Base-by-base conservation (phyloP, 306 rosid species). In the Prunus mongolica region DNA sequence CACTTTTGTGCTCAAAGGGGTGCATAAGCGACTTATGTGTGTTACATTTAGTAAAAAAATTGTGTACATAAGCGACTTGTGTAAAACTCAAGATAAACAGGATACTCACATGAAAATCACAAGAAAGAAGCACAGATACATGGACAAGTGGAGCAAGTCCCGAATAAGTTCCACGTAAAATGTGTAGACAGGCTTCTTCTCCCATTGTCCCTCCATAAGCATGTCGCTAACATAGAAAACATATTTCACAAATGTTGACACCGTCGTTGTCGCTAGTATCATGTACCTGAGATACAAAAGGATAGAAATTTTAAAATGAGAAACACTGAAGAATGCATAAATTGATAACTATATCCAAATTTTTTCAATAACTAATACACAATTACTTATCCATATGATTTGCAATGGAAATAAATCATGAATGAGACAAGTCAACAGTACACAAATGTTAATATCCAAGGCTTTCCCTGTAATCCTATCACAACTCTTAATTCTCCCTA, bases 181-280 rank as follows among this genome's bases (percentile, higher is more conserved):
- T 13, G 99, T 96, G 86, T 89, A 96, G 84, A 96, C 93, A 30
- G 96, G 98, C 82, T 92, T 96, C 82, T 34, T 92, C 88, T 96
- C 99, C 99, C 99, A 96, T 62, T 96, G 99, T 78, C 97, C 98
- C 76, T 96, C 99, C 99, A 92, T 96, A 76, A 96, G 93, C 87
- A 89, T 86, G 85, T 96, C 99, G 65, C 82, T 87, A 45, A 96
- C 97, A 75, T 92, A 96, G 91, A 96, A 96, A 78, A 92, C 76
- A 70, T 92, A 96, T 85, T 96, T 96, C 27, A 92, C 91, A 76
- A 96, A 92, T 47, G 90, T 91, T 32, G 99, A 87, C 71, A 96
- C 93, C 4, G 89, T 91, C 38, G 99, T 96, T 50, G 99, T 96
- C 9, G 99, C 98, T 74, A 96, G 85, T 77, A 96, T 96, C 99